Conservation (phyloP, 176 grass and related monocot genomes). For the Rhynchospora pubera region DNA sequence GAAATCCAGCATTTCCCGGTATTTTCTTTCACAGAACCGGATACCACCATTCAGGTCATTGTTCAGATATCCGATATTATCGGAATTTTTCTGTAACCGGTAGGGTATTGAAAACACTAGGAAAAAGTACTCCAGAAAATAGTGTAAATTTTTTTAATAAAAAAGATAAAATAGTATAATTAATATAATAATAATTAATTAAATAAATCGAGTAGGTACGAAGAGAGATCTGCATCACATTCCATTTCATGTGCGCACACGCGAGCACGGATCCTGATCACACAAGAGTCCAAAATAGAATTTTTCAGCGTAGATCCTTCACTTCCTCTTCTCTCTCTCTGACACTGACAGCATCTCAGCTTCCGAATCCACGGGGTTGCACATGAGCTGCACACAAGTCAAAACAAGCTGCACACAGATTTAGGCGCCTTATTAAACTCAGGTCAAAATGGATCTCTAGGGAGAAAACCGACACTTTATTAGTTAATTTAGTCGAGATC, state of each 20-base stretch:
- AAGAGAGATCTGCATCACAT: conserved; percentile 12
- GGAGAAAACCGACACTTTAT: background rate
- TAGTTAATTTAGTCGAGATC: conserved; percentile 5
- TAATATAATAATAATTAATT: background rate
- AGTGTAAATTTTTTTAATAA: background rate
- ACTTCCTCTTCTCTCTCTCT: background rate
- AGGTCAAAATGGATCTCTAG: conserved; percentile 27
- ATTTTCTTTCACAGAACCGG: too few species aligned
- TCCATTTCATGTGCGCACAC: conserved; percentile 27
- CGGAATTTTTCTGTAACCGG: too few species aligned
- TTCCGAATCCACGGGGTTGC: conserved; percentile 10
- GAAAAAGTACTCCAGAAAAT: background rate
- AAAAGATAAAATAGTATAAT: background rate
- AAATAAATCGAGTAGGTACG: background rate
- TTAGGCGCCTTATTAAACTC: conserved; percentile 2
- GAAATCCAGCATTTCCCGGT: too few species aligned
- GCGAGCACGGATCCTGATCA: conserved; percentile 10
- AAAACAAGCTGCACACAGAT: conserved; percentile 17
- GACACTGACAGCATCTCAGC: background rate
- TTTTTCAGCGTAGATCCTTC: background rate
- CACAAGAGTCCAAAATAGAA: conserved; percentile 24
- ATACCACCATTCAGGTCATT: too few species aligned
- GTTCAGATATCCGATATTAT: too few species aligned
- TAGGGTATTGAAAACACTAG: too few species aligned
- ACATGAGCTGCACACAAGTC: conserved; percentile 23